These are phyloP conservation scores for Populus euphratica DNA, from an alignment of 345 rosid genomes.

Conservation along the genomic window DNA sequence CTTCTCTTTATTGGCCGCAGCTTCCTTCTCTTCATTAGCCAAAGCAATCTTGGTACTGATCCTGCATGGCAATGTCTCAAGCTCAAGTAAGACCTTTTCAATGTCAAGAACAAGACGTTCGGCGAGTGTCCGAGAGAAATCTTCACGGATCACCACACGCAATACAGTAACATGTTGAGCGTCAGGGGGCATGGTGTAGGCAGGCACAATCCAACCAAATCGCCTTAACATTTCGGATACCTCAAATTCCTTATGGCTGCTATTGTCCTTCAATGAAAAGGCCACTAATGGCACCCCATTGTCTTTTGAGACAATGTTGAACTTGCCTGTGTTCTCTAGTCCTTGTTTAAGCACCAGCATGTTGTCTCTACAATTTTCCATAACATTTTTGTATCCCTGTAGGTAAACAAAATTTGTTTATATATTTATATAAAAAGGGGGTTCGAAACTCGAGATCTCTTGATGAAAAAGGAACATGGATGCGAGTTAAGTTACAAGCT, in stretches of 20 bases:
- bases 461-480: too few species aligned
- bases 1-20: neutral
- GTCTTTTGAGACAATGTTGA: slow-evolving; percentile 27
- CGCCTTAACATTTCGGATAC: slow-evolving; percentile 26
- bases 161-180: slow-evolving; percentile 29
- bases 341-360: slow-evolving; percentile 23
- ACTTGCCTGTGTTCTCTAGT: slow-evolving; percentile 23
- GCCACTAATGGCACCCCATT: slow-evolving; percentile 28
- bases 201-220: slow-evolving; percentile 33
- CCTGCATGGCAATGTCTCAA: slow-evolving; percentile 21
- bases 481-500: too few species aligned
- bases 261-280: slow-evolving; percentile 25
- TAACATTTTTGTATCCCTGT: slow-evolving; percentile 25
- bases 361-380: slow-evolving; percentile 35
- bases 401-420: neutral
- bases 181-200: slow-evolving; percentile 33
- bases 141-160: slow-evolving; percentile 27
- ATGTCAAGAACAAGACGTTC: slow-evolving; percentile 27
- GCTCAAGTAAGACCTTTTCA: slow-evolving; percentile 22
- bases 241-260: slow-evolving; percentile 23
- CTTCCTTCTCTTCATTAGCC: neutral
- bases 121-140: slow-evolving; percentile 26
- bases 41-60: neutral
- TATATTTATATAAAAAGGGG: neutral
- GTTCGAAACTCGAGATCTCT: too few species aligned